Evolutionary conservation across 768 basidiomycete species (phyloP), one percentile per base, ranked within the genome.

Genomic region (Tulasnella sp.): DNA sequence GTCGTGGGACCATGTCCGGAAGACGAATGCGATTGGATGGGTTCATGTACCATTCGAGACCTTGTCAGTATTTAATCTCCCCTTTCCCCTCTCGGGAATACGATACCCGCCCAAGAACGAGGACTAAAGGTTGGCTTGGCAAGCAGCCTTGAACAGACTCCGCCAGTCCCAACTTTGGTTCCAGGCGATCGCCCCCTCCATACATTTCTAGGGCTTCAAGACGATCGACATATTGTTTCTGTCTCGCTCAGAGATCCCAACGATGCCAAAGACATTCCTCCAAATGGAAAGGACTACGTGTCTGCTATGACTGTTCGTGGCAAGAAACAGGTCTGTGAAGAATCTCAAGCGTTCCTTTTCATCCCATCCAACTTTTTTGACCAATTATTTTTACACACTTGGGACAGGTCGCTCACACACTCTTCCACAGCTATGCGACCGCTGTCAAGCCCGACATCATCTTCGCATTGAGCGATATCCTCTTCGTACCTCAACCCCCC

Each of bases 1-100:
- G 4, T 82, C 85, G 5, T 72, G 79, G 45, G 86, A 87, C 65
- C 79, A 85, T 58, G 69, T 76, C 22, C 65, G 66, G 19, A 62
- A 64, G 27, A 78, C 78, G 1, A 64, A 70, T 8, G 75, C 80
- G 0, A 76, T 87, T 30, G 74, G 69, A 59, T 86, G 84, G 79
- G 69, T 85, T 0, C 77, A 85, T 61, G 71, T 89, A 0, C 81
- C 87, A 0, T 90, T 89, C 65, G 88, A 91, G 70, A 77, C 82
- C 19, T 91, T 90, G 88, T 90, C 70, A 45, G 67, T 49, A 22
- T 22, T 22, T 46, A 17, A 31, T 19, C 24, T 51, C 25, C 53
- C n/a, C 45, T 53, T 45, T n/a, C n/a, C n/a, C n/a, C 24, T 30
- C 51, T 61, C 12, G 10, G n/a, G 9, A 11, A 3, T 52, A 34